A percentile compares a stretch with the other conserved stretches of the same genome.
Evolutionary conservation across 345 rosid genomes (phyloP).

Genomic region (Gossypium sturtianum): DNA sequence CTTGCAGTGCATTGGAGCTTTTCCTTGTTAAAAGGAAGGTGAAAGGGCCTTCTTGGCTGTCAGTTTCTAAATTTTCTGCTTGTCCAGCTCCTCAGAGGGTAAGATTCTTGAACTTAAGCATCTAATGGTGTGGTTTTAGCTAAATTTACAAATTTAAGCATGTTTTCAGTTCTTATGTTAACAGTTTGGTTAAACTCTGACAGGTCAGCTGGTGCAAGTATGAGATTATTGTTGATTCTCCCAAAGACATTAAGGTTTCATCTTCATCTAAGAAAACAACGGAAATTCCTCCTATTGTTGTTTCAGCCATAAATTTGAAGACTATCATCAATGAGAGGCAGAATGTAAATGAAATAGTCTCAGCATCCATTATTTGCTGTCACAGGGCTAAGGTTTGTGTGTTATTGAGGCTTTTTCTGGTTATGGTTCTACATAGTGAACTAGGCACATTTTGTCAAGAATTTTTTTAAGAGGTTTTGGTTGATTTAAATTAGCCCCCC

Average conservation of each 20-base stretch:
- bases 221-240: constrained; percentile 66
- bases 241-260: constrained; percentile 54
- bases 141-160: background rate
- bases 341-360: constrained; percentile 76
- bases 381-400: constrained; percentile 82
- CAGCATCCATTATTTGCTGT: constrained; percentile 88
- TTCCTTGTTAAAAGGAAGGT: constrained; percentile 84
- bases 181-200: constrained; percentile 21
- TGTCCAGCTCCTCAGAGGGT: constrained; percentile 74
- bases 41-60: constrained; percentile 92
- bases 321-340: constrained; percentile 76
- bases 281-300: constrained; percentile 82
- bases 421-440: background rate
- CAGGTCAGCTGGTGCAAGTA: constrained; percentile 99
- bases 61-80: constrained; percentile 63
- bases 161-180: constrained; percentile 17
- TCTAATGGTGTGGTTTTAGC: constrained; percentile 9
- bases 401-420: constrained; percentile 23
- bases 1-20: constrained; percentile 91
- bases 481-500: background rate
- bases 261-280: constrained; percentile 39
- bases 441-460: background rate
- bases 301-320: constrained; percentile 87
- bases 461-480: background rate
- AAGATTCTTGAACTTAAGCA: constrained; percentile 23